Base-by-base conservation (phyloP, 768 basidiomycete species). In the Mycena rosella region DNA sequence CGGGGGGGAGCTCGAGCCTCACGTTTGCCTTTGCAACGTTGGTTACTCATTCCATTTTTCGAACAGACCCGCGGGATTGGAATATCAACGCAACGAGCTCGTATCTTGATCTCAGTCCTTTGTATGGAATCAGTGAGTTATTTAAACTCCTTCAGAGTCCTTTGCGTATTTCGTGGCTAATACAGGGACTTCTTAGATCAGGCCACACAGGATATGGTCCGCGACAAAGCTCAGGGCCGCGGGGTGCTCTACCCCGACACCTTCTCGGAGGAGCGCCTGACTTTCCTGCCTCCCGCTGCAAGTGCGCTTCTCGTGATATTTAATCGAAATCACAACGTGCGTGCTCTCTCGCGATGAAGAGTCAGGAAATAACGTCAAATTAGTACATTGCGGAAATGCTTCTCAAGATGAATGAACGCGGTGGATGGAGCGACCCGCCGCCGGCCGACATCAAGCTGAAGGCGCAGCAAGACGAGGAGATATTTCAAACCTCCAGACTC, bases 21-120 rank as follows among this genome's bases (percentile, higher is more conserved):
- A 86, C 88, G 71, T 91, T 91, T 70, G 88, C 90, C 3, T 91
- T 90, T 69, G 91, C 90, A 3, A 80, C 87, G 42, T 76, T 91
- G 49, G 82, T 91, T 65, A 89, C 87, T 49, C 90, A 91, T 75
- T 83, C 81, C 8, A 74, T 89, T 11, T 90, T 88, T 80, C 76
- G 83, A 36, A 87, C 87, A 2, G 78, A 84, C 67, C 75, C 71
- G 9, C 62, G 73, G 6, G 81, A 87, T 68, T 77, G 75, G 63
- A 79, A 76, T 24, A 80, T 83, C 72, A 89, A 89, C 78, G 76
- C 85, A 48, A 84, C 88, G 2, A 81, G 82, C 60, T 85, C 84
- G 2, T 89, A 89, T 64, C 81, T 89, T n/a, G 87, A 89, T 71
- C 78, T 90, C 15, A 85, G 83, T 54, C 82, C 84, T 6, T 76